Evolutionary conservation across 1,139 yeast genomes (phyloP).

Genomic region (Suhomyces bokatorum): DNA sequence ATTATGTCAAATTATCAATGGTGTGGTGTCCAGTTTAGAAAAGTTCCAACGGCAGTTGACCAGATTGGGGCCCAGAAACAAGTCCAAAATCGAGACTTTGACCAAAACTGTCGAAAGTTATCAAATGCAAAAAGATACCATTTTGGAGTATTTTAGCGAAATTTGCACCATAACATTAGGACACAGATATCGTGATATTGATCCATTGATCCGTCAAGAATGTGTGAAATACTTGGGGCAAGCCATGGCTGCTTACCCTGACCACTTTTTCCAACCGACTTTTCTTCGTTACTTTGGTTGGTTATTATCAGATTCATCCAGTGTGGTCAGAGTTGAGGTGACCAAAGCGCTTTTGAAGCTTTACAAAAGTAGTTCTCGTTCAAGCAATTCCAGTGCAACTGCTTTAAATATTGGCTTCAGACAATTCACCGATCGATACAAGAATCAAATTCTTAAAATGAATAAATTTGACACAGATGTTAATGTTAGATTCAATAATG

Average conservation of each 20-base stretch:
- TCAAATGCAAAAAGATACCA: constrained; percentile 51
- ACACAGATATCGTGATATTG: constrained; percentile 81
- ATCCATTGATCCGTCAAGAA: constrained; percentile 66
- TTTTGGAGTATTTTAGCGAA: constrained; percentile 62
- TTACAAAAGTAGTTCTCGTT: constrained; percentile 33
- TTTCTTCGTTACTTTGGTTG: constrained; percentile 81
- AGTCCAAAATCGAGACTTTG: constrained; percentile 43
- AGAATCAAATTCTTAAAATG: constrained; percentile 65
- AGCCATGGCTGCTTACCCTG: constrained; percentile 75
- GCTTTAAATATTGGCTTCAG: constrained; percentile 48
- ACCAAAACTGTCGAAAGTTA: constrained; percentile 48
- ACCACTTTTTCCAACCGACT: constrained; percentile 64
- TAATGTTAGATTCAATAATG: constrained; percentile 53
- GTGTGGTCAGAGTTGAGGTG: constrained; percentile 65
- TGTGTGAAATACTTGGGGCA: constrained; percentile 61
- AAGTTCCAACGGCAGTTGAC: constrained; percentile 46
- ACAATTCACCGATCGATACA: constrained; percentile 72
- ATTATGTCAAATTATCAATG: constrained; percentile 53
- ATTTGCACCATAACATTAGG: constrained; percentile 67
- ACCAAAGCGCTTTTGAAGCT: constrained; percentile 55
- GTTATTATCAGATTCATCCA: constrained; percentile 71
- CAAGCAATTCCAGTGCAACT: constrained; percentile 10
- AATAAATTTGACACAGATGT: constrained; percentile 32
- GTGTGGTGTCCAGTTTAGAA: constrained; percentile 43
- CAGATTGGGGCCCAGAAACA: constrained; percentile 25